A percentile compares a stretch with the other conserved stretches of the same genome.
Conservation (phyloP, 2,329 filamentous ascomycete species). For the Cladobotryum mycophilum region DNA sequence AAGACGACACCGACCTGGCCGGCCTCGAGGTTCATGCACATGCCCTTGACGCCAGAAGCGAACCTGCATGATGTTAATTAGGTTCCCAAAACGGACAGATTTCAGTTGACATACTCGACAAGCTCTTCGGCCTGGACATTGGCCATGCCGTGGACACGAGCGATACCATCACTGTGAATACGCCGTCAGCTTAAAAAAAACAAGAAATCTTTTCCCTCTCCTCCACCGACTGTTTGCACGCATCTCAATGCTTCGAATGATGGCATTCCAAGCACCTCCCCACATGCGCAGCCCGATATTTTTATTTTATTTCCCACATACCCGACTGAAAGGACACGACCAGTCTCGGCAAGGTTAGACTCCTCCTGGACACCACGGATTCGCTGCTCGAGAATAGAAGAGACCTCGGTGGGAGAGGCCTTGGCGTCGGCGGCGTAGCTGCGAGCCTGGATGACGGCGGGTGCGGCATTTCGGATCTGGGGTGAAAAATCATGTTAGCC, state of each 20-base stretch:
- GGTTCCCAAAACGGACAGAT: conserved; percentile 2
- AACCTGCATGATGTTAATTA: conserved; percentile 57
- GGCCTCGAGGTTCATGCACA: conserved; percentile 99
- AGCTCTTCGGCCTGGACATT: conserved; percentile 99
- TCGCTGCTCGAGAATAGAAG: conserved; percentile 98
- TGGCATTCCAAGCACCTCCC: not conserved
- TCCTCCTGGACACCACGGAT: conserved; percentile 99
- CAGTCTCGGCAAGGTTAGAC: conserved; percentile 92
- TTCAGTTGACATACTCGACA: conserved; percentile 74
- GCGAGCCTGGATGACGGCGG: conserved; percentile 71
- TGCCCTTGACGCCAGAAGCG: conserved; percentile 99
- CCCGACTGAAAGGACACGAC: conserved; percentile 97
- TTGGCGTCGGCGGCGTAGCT: conserved; percentile 90
- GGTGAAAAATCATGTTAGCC: conserved; percentile 50
- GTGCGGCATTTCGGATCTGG: conserved; percentile 81
- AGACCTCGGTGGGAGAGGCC: conserved; percentile 95
- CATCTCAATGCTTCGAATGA: not conserved
- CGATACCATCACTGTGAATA: conserved; percentile 90
- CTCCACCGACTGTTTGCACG: conserved; percentile 1
- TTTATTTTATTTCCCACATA: conserved; percentile 50
- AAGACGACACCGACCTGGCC: conserved; percentile 99
- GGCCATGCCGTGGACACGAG: conserved; percentile 98
- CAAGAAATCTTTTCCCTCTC: not conserved
- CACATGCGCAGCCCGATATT: not conserved
- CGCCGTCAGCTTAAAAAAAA: conserved; percentile 22